Evolutionary conservation across 495 filamentous ascomycete species (phyloP), one percentile per base, ranked within the genome.

Genomic region (Penicillium turbatum): DNA sequence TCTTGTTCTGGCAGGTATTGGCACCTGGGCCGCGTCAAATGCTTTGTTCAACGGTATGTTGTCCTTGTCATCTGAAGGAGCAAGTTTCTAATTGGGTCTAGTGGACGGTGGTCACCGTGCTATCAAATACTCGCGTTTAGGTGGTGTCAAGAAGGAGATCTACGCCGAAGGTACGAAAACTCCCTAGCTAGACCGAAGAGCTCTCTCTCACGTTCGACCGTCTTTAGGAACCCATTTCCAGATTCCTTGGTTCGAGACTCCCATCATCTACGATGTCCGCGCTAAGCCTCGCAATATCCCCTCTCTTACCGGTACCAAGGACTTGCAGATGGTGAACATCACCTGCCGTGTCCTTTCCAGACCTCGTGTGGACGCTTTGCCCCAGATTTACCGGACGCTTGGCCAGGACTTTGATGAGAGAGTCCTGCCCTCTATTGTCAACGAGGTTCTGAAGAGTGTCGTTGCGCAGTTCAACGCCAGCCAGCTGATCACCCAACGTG

Each of bases 291-390:
- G 95, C 63, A 96, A 92, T 67, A 93, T 98, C 54, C 86, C 93
- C 56, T 98, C 93, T 65, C 86, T 98, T 50, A 97, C 93, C 49
- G 93, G 95, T 59, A 98, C 93, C 65, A 98, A 98, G 75, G 93
- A 98, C 73, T 76, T 98, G 69, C 93, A 98, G 80, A 98, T 98
- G 93, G 93, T 98, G 69, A 98, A 98, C 81, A 98, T 98, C 71
- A 98, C 95, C 65, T 98, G 93, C 76, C 95, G 93, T 91, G 93
- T 98, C 44, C 89, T 98, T 49, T 96, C 91, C 39, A 81, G 89
- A 66, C 93, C 93, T 54, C 84, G 87, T 34, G 77, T 97, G 61
- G 82, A 89, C 50, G 88, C 92, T 29, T 84, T 98, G 27, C 93
- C 93, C 5, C 88, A 92, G 70, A 97, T 98, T 60, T 98, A 97